Conservation (phyloP, 805 yeast species). For the Hanseniaspora hatyaiensis region DNA sequence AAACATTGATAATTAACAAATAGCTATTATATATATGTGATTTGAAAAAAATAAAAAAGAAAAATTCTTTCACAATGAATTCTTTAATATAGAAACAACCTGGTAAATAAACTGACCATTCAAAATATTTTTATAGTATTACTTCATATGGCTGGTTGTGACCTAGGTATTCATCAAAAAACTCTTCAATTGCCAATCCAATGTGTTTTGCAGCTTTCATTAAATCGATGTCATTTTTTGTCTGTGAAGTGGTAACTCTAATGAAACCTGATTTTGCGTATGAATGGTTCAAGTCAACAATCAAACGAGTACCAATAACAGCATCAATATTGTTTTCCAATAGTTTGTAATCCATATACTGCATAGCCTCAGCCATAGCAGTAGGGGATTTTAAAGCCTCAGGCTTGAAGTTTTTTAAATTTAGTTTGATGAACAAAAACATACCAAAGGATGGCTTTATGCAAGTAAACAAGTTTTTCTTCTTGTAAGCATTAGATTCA, state of each 20-base stretch:
- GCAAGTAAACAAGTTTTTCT: neutral
- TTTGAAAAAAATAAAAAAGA: neutral
- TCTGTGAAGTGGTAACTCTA: slow-evolving; percentile 49
- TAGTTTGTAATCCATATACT: slow-evolving; percentile 34
- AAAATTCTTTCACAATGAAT: no score
- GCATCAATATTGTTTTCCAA: slow-evolving; percentile 41
- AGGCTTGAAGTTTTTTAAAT: slow-evolving; percentile 17
- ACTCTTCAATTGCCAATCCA: slow-evolving; percentile 36
- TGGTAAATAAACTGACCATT: no score
- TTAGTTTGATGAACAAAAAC: slow-evolving; percentile 50
- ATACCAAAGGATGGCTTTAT: slow-evolving; percentile 43
- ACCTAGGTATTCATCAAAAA: slow-evolving; percentile 27
- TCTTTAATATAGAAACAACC: no score
- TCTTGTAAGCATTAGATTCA: neutral
- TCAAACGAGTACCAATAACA: slow-evolving; percentile 50
- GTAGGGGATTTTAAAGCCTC: neutral
- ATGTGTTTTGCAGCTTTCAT: slow-evolving; percentile 44
- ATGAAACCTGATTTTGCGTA: slow-evolving; percentile 38
- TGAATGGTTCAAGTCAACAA: slow-evolving; percentile 34
- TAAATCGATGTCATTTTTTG: slow-evolving; percentile 35
- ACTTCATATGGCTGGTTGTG: neutral
- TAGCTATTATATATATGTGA: neutral
- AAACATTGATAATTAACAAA: neutral
- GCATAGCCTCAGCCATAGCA: slow-evolving; percentile 27
- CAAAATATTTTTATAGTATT: neutral